Evolutionary conservation across 2,329 filamentous ascomycete species (phyloP), one percentile per base, ranked within the genome.

Genomic region (Penicillium glabrum): DNA sequence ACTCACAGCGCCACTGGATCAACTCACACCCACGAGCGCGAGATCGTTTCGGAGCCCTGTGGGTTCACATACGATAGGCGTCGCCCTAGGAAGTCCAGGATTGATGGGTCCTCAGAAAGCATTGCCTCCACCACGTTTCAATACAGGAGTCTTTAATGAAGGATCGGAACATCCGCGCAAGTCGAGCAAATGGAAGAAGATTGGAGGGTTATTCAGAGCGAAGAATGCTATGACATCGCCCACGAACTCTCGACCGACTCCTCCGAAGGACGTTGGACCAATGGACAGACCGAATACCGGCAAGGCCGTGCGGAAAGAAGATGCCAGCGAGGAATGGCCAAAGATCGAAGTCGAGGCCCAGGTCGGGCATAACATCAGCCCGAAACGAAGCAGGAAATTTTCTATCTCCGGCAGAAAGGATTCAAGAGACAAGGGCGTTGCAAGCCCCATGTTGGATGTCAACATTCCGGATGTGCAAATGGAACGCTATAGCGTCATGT

Each of bases 401-500:
- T 64, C 60, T 7, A 41, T 60, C 2, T 57, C 54, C 9, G 53
- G 41, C 9, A 58, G 24, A 14, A 57, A 60, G 37, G 16, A 33
- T 3, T 14, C 46, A 3, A 56, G 56, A 37, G 39, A 54, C 14
- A 54, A 50, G 13, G 51, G 49, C 8, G 61, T 64, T n/a, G 64
- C 65, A 33, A 54, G 59, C 19, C 69, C 77, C 2, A 72, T 88
- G 7, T 77, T 97, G 21, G 82, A 92, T 65, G 83, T 97, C 16
- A 86, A 93, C 51, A 95, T 97, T 56, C 93, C 93, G 1, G 83
- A 84, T 49, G 82, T 90, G 54, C 86, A 89, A 60, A 81, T 98
- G 82, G 93, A 97, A 71, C 82, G 93, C 48, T 98, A 96, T 66
- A 96, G 92, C 65, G 84, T 97, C 62, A 97, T 97, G 93, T 97